These are phyloP conservation scores for Talaromyces pinophilus DNA, from an alignment of 2,329 filamentous ascomycete genomes.

Conservation along the genomic window DNA sequence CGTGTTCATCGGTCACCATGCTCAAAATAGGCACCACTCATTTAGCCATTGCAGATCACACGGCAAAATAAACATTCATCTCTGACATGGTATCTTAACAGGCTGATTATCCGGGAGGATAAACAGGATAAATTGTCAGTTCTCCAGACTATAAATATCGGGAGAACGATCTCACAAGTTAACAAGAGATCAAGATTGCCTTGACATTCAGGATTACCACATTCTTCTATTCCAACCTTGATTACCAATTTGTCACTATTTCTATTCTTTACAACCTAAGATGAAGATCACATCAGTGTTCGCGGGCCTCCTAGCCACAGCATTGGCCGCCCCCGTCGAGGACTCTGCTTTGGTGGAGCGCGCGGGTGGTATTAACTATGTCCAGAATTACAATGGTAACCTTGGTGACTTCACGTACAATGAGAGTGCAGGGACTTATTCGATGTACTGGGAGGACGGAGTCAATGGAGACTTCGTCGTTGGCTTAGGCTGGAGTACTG, in stretches of 20 bases:
- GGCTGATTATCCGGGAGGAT: not conserved
- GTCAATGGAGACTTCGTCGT: conserved; percentile 6
- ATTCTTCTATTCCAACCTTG: not conserved
- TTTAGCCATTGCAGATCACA: not conserved
- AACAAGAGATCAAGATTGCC: not conserved
- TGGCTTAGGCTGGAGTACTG: conserved; percentile 4
- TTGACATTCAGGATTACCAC: not conserved
- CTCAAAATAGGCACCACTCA: not conserved
- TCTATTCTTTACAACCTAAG: not conserved
- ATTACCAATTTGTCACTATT: not conserved
- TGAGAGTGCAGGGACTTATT: not conserved
- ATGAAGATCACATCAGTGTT: not conserved
- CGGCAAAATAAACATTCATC: not conserved
- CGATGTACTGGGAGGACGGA: conserved; percentile 5
- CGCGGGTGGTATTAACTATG: not conserved
- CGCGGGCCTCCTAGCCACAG: not conserved
- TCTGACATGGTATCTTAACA: not conserved
- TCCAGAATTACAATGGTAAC: not conserved
- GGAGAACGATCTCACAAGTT: not conserved
- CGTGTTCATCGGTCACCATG: not conserved
- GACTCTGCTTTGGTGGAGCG: not conserved
- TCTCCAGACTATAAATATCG: not conserved
- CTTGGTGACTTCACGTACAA: not conserved
- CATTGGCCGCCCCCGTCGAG: not conserved
- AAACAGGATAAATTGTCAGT: not conserved